Conservation (phyloP, 164 flowering plant species). For the Vitis amurensis region DNA sequence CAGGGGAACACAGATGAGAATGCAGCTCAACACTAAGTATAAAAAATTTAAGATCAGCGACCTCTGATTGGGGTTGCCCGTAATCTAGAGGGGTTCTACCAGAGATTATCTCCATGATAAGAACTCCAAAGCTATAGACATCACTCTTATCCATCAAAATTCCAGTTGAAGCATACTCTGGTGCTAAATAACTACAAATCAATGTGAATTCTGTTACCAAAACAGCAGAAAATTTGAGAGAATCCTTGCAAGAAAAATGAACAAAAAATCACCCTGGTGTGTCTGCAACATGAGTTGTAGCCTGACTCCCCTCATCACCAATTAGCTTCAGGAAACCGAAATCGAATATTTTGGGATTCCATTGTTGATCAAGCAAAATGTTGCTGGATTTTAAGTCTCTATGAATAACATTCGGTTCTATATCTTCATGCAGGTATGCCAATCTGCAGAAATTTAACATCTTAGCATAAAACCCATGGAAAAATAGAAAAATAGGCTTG, state of each 20-base stretch:
- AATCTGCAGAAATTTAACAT: conserved; percentile 31
- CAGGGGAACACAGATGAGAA: neutral
- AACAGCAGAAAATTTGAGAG: neutral
- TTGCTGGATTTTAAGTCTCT: conserved; percentile 43
- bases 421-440: conserved; percentile 59
- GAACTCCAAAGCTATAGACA: conserved; percentile 52
- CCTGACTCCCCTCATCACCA: conserved; percentile 15
- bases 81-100: conserved; percentile 35
- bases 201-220: neutral
- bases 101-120: conserved; percentile 44
- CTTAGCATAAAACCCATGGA: neutral
- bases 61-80: conserved; percentile 23
- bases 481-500: neutral
- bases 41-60: neutral
- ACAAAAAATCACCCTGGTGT: conserved; percentile 31
- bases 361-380: conserved; percentile 48
- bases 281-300: conserved; percentile 9
- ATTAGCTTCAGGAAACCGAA: conserved; percentile 34
- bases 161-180: conserved; percentile 11
- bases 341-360: conserved; percentile 54
- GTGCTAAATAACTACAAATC: conserved; percentile 20
- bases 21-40: neutral
- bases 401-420: conserved; percentile 43
- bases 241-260: neutral
- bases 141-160: conserved; percentile 22